Evolutionary conservation across 306 rosid species (phyloP), one percentile per base, ranked within the genome.

Genomic region (Sechiopsis laciniata): DNA sequence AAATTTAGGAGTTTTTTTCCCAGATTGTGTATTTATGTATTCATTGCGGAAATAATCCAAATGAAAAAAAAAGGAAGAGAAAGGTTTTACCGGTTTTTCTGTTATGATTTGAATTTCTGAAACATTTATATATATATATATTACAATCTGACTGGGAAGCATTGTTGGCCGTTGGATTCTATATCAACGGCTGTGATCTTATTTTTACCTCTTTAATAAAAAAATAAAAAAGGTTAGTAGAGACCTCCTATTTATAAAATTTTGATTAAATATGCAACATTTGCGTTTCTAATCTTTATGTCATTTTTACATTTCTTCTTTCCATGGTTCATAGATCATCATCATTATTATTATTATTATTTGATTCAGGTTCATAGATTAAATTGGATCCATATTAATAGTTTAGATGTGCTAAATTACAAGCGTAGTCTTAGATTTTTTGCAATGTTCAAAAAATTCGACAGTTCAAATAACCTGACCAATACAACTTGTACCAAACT

Each of bases 81-180:
- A 48, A 37, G 52, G 69, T 0, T 63, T 64, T 64, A 64, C 84
- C 57, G 86, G 29, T 72, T 72, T 72, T 72, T 72, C 75, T 53
- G 75, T 72, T 72, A 52, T 14, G 40, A 5, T 26, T 40, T 40
- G 1, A 40, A 14, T 40, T 40, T 40, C 46, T 64, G 16, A 60
- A 60, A 35, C 8, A n/a, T 63, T 32, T 3, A 26, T 26, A 46
- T 46, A 11, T 55, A 17, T 17, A 53, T 53, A 15, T 58, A 21
- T 22, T 2, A 10, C 19, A 60, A 7, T 5, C 21, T 35, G 64
- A 64, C 8, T 64, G 53, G 26, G 8, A 16, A 64, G 16, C 52
- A 9, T 35, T 19, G n/a, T 63, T 6, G n/a, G 9, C 29, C 72
- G 55, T 66, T 66, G 24, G 72, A 66, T 66, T 45, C 15, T 66